phyloP scores from a whole-genome alignment of 2,329 filamentous ascomycete genomes.

The Thielaviopsis punctulata region DNA sequence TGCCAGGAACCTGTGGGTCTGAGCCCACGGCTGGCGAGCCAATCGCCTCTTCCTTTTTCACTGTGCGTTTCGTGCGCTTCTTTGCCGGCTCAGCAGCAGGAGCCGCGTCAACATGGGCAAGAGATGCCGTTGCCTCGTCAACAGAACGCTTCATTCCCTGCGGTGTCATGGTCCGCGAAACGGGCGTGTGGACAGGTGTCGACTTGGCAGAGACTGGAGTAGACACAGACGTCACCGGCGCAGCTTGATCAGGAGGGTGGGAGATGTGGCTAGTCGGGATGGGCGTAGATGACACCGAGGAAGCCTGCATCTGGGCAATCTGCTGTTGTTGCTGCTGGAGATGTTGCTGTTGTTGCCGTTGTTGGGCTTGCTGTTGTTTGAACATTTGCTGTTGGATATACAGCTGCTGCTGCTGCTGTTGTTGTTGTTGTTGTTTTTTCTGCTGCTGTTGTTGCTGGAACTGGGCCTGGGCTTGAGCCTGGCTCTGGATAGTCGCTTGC shows the following conservation, averaged over 20 bases:
- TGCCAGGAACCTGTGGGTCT: not conserved
- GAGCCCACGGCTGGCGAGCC: not conserved
- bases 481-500: conserved; percentile 7
- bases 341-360: conserved; percentile 15
- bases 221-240: not conserved
- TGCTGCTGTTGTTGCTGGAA: conserved; percentile 16
- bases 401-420: conserved; percentile 9
- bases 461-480: conserved; percentile 15
- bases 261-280: conserved; percentile 5
- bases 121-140: conserved; percentile 14
- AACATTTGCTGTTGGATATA: conserved; percentile 13
- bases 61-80: conserved; percentile 24
- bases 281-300: not conserved
- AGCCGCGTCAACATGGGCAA: conserved; percentile 11
- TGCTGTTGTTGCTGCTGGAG: conserved; percentile 11
- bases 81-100: conserved; percentile 16
- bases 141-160: conserved; percentile 14
- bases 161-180: conserved; percentile 14
- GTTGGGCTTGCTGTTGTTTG: conserved; percentile 17
- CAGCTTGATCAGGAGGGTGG: not conserved
- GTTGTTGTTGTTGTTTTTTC: no score
- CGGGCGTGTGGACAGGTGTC: conserved; percentile 1
- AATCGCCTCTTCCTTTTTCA: conserved; percentile 21
- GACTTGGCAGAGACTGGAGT: not conserved
- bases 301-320: not conserved